A percentile compares a stretch with the other conserved stretches of the same genome.
Evolutionary conservation across 768 basidiomycete genomes (phyloP).

Genomic region (Mycena indigotica): DNA sequence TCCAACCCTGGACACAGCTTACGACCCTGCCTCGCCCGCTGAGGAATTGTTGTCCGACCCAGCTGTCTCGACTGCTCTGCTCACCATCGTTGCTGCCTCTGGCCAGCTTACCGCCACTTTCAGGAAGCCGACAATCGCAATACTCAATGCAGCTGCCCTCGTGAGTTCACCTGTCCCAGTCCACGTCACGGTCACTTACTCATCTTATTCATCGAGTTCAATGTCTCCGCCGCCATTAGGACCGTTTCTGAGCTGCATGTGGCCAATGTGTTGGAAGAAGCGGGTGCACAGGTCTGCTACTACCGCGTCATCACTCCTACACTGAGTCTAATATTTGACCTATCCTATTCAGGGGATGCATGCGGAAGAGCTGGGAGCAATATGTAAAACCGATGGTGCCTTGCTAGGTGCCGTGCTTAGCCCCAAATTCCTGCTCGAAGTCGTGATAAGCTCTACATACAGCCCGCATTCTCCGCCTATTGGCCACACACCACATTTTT

Average conservation of each 20-base stretch:
- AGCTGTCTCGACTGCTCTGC: background rate
- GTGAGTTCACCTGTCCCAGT: too few relatives aligned
- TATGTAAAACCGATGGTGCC: background rate
- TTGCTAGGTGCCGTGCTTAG: background rate
- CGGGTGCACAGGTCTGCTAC: background rate
- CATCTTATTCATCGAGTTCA: background rate
- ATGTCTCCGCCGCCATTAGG: background rate
- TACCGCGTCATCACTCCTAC: too few relatives aligned
- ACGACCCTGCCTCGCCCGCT: background rate
- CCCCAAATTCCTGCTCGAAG: background rate
- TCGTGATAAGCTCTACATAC: background rate
- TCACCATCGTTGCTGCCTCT: background rate
- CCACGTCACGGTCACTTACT: too few relatives aligned
- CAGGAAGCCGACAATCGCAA: background rate
- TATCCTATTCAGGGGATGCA: background rate
- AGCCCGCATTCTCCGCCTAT: background rate
- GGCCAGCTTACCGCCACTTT: background rate
- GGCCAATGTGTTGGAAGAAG: background rate
- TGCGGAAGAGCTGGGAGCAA: background rate
- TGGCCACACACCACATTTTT: background rate
- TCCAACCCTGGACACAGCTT: background rate
- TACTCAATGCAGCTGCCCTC: background rate
- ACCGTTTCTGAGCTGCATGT: background rate
- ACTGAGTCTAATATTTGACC: background rate
- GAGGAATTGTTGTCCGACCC: background rate